Base-by-base conservation (phyloP, 345 rosid genomes). In the Euphorbia lathyris region DNA sequence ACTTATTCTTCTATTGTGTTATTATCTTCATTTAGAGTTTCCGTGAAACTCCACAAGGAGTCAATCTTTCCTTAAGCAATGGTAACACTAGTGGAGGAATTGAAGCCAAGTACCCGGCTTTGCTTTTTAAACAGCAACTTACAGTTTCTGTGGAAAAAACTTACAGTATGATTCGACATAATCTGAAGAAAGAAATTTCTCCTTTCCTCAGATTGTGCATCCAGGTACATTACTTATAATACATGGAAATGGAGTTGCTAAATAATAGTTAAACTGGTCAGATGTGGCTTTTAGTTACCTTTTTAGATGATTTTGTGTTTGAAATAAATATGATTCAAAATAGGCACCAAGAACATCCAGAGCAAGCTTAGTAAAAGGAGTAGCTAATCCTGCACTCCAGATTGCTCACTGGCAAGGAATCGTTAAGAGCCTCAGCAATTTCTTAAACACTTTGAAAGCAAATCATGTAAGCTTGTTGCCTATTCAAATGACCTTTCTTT, bases 331-430 rank as follows among this genome's bases (percentile, higher is more conserved):
- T 68, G 36, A 78, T 45, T 72, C 53, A 56, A 65, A 56, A 79
- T 53, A 93, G 97, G 98, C 98, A n/a, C 98, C 98, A 45, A 86
- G 98, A 82, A 90, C 97, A 85, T 89, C 97, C 36, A 85, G 98
- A 80, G 98, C 97, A 62, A 90, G 98, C 84, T 80, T 93, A 71
- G 98, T 93, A 48, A 93, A 93, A 85, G 97, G 98, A 0, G 90
- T 90, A 38, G 93, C 87, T 58, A 93, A 83, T 71, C 64, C 86
- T 10, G 93, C 90, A 25, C 97, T 88, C 19, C 98, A 93, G 74
- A 93, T 93, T 74, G 93, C 97, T 22, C 97, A 93, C 74, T 93
- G 97, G 98, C 97, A 93, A 84, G 97, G 93, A 73, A 93, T 90
- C 70, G 96, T 90, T 58, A 93, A 85, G 83, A 93, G 97, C 83